Conservation (phyloP, 768 basidiomycete genomes). For the Rhodotorula sphaerocarpa region DNA sequence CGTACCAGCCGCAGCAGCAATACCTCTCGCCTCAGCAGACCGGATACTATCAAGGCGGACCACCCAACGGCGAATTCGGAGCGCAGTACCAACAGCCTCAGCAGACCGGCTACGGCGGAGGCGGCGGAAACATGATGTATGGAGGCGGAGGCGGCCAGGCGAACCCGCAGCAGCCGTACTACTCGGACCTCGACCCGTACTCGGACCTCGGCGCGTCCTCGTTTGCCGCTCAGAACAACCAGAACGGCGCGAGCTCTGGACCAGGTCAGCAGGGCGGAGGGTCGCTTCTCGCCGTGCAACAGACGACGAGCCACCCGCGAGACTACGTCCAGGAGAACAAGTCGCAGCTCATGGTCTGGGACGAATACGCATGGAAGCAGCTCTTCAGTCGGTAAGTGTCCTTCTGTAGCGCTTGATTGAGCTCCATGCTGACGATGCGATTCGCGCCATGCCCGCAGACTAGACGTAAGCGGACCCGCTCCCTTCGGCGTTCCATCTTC, state of each 20-base stretch:
- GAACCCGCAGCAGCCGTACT: not conserved
- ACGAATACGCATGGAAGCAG: conserved; percentile 28
- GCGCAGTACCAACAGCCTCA: not conserved
- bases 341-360: conserved; percentile 14
- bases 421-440: not conserved
- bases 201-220: conserved; percentile 1
- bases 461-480: not conserved
- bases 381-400: conserved; percentile 5
- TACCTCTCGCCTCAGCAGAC: conserved; percentile 6
- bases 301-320: conserved; percentile 22
- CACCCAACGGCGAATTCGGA: not conserved
- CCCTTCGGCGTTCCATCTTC: not conserved
- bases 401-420: not conserved
- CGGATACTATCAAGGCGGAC: not conserved
- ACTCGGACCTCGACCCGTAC: conserved; percentile 27
- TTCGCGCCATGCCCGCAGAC: not conserved
- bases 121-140: too few relatives aligned
- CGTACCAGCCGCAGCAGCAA: conserved; percentile 4
- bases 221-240: not conserved
- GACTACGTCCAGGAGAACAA: conserved; percentile 22
- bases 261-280: not conserved
- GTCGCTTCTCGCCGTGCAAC: conserved; percentile 9
- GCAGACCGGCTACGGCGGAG: not conserved
- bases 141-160: not conserved
- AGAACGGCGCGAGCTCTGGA: not conserved